Percentiles rank a stretch among this genome's conserved stretches.
phyloP scores from a whole-genome alignment of 306 rosid species.

The Mimosa pudica region DNA sequence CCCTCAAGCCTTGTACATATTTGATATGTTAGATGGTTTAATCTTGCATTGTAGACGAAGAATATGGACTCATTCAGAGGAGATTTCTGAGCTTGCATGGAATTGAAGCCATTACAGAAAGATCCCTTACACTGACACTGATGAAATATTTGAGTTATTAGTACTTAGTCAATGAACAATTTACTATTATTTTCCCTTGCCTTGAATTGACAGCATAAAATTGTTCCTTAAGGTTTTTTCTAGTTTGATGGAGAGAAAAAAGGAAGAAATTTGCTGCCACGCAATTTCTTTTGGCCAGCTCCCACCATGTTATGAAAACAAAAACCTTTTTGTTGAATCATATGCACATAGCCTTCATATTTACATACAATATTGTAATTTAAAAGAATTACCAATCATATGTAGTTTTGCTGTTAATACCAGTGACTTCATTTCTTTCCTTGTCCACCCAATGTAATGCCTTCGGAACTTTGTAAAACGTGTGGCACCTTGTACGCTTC shows the following conservation, averaged over 20 bases:
- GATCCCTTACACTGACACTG: background rate
- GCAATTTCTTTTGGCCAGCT: background rate
- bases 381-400: too few species aligned
- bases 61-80: constrained; percentile 15
- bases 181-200: background rate
- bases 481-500: background rate
- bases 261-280: background rate
- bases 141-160: background rate
- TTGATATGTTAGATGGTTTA: constrained; percentile 48
- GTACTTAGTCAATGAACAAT: background rate
- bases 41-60: constrained; percentile 43
- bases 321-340: background rate
- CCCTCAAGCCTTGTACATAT: constrained; percentile 49
- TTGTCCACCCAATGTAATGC: background rate
- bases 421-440: background rate
- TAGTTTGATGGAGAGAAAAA: background rate
- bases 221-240: background rate
- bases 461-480: background rate
- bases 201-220: background rate
- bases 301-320: background rate
- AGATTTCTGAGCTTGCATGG: constrained; percentile 22
- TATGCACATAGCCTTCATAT: background rate
- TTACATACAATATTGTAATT: background rate
- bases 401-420: background rate
- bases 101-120: constrained; percentile 24